Percentiles rank a stretch among this genome's conserved stretches.
phyloP scores from a whole-genome alignment of 305 asterid genomes.

The Rubia tinctorum region DNA sequence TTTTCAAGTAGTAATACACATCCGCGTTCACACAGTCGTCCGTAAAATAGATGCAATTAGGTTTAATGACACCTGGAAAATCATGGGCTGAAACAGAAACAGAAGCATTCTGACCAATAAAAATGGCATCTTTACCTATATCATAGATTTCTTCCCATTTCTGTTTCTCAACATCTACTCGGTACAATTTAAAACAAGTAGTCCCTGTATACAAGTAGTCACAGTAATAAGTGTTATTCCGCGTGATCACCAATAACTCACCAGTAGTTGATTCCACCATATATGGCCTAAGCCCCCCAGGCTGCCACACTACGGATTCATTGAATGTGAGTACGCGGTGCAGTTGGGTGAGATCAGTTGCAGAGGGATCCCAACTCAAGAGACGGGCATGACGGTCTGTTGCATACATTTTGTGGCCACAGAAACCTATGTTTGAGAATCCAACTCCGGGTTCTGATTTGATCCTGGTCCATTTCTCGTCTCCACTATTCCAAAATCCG shows the following conservation, averaged over 20 bases:
- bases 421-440: background rate
- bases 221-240: too few species aligned
- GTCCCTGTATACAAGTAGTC: too few species aligned
- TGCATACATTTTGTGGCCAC: background rate
- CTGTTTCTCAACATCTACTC: too few species aligned
- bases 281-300: background rate
- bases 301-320: background rate
- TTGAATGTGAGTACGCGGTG: background rate
- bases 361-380: background rate
- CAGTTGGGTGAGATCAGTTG: background rate
- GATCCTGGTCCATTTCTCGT: background rate
- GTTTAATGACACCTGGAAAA: too few species aligned
- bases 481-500: background rate
- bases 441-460: background rate
- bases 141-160: too few species aligned
- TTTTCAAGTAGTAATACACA: too few species aligned
- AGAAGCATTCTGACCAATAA: too few species aligned
- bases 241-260: background rate
- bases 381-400: background rate
- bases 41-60: too few species aligned
- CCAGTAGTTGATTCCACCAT: background rate
- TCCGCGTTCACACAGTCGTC: too few species aligned
- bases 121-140: too few species aligned
- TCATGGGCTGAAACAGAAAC: too few species aligned
- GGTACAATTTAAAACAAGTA: too few species aligned